Evolutionary conservation across 2,329 filamentous ascomycete genomes (phyloP), one percentile per base, ranked within the genome.

Genomic region (Metarhizium guizhouense): DNA sequence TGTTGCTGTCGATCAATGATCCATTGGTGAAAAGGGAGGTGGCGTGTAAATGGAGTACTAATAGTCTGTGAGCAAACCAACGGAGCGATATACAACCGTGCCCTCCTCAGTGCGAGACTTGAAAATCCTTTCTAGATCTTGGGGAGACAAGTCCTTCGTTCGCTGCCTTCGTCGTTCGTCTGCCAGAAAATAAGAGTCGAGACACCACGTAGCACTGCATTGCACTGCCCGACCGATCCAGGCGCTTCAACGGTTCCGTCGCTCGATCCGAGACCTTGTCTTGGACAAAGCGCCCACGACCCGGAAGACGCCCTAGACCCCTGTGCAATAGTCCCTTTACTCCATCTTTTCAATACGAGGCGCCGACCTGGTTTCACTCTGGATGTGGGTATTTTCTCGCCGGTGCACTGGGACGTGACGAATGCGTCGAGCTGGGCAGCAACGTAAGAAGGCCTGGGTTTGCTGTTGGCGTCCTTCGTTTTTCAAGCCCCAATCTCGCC

Each of bases 221-320:
- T 43, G 6, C 42, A 29, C 30, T 14, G n/a, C 30, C 51, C 38
- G 20, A 14, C 30, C n/a, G 13, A 42, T 38, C 42, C 29, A 47
- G n/a, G 48, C 53, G 8, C n/a, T 50, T n/a, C 34, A 54, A 45
- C 53, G 38, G 25, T 32, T 48, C 47, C 53, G 32, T 51, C 47
- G 47, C 6, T 38, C 16, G 38, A 51, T 54, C 47, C 25, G 11
- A 54, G 25, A 47, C 53, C 32, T 20, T 50, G 51, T 53, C 51
- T 47, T 42, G 38, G 38, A 47, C 43, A 47, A 25, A 8, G 18
- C 13, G 8, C 11, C 8, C 13, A 48, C 45, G 25, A 11, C 45
- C 13, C 11, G 20, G 45, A 30, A 48, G 20, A 11, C 4, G 18
- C 38, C 38, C 38, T 40, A 13, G 5, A 13, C 20, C 45, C 45